These are phyloP conservation scores for Recurvomyces mirabilis DNA, from an alignment of 495 filamentous ascomycete genomes.

Conservation along the genomic window DNA sequence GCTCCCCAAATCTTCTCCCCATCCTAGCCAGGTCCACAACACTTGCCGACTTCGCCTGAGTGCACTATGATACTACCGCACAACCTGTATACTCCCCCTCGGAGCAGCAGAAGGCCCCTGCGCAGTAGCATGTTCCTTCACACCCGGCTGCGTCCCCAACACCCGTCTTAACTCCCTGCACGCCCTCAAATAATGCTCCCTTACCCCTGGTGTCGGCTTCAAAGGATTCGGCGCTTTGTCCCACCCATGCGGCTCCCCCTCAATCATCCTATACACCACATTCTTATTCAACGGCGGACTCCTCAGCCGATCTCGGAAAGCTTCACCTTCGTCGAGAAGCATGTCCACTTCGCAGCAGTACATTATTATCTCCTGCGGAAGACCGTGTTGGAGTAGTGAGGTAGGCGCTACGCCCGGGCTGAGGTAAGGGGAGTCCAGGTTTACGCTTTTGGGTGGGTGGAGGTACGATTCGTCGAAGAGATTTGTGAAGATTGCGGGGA, in stretches of 20 bases:
- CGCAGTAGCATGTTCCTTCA: background rate
- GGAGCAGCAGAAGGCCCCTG: slow-evolving; percentile 6
- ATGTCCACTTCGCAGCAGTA: slow-evolving; percentile 89
- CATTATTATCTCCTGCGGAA: slow-evolving; percentile 57
- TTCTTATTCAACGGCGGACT: slow-evolving; percentile 54
- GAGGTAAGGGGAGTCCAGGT: slow-evolving; percentile 47
- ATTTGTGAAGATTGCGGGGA: slow-evolving; percentile 61
- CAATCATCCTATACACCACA: slow-evolving; percentile 58
- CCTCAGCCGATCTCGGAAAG: slow-evolving; percentile 51
- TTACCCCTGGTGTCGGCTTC: slow-evolving; percentile 37
- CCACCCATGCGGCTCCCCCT: slow-evolving; percentile 69
- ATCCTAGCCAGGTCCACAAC: background rate
- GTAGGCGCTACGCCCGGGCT: slow-evolving; percentile 51
- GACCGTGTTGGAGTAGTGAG: slow-evolving; percentile 34
- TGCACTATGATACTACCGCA: slow-evolving; percentile 5
- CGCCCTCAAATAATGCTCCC: slow-evolving; percentile 34
- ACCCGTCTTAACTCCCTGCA: slow-evolving; percentile 36
- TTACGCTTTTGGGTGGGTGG: slow-evolving; percentile 39
- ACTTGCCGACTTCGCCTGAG: too few species aligned
- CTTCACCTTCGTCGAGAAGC: slow-evolving; percentile 65
- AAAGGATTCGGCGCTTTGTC: slow-evolving; percentile 77
- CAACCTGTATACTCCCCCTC: slow-evolving; percentile 17
- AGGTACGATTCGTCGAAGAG: slow-evolving; percentile 86
- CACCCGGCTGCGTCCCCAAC: slow-evolving; percentile 19
- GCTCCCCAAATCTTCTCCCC: background rate